These are phyloP conservation scores for Auricularia sp. DNA, from an alignment of 768 basidiomycete genomes.

Conservation along the genomic window DNA sequence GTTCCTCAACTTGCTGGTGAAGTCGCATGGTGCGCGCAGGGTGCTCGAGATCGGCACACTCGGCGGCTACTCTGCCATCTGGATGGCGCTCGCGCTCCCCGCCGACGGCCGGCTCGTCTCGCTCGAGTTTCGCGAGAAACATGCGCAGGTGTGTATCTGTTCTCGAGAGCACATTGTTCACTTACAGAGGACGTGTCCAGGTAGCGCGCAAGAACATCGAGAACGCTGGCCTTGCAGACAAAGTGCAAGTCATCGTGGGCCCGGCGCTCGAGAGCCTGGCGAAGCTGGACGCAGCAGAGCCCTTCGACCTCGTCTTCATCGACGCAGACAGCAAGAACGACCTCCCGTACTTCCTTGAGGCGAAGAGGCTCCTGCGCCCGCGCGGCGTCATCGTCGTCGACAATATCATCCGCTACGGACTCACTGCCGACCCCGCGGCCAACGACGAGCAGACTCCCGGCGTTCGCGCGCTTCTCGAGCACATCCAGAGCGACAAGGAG, in stretches of 20 bases:
- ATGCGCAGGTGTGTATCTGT: slow-evolving; percentile 16
- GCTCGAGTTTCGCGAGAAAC: slow-evolving; percentile 19
- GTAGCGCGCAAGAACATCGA: slow-evolving; percentile 50
- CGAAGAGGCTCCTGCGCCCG: slow-evolving; percentile 46
- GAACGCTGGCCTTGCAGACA: slow-evolving; percentile 39
- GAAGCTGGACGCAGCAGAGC: slow-evolving; percentile 35
- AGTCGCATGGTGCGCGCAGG: slow-evolving; percentile 10
- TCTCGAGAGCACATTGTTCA: neutral
- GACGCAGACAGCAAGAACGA: slow-evolving; percentile 60
- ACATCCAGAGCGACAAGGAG: slow-evolving; percentile 9
- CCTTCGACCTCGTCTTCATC: slow-evolving; percentile 62
- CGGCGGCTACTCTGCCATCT: slow-evolving; percentile 22
- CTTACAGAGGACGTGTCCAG: slow-evolving; percentile 20
- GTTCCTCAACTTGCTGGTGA: slow-evolving; percentile 32
- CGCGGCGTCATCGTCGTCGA: slow-evolving; percentile 48
- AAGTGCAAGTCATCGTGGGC: slow-evolving; percentile 42
- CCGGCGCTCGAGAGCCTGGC: slow-evolving; percentile 42
- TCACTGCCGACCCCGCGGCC: slow-evolving; percentile 4
- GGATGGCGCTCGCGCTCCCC: slow-evolving; percentile 22
- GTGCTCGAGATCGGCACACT: slow-evolving; percentile 22
- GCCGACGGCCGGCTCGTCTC: slow-evolving; percentile 23
- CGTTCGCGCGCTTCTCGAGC: slow-evolving; percentile 6
- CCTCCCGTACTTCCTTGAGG: slow-evolving; percentile 46
- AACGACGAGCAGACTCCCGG: slow-evolving; percentile 4
- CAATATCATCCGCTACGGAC: slow-evolving; percentile 7